Percentiles rank a stretch among this genome's conserved stretches.
Conservation (phyloP, 306 rosid species). For the Purshia tridentata region DNA sequence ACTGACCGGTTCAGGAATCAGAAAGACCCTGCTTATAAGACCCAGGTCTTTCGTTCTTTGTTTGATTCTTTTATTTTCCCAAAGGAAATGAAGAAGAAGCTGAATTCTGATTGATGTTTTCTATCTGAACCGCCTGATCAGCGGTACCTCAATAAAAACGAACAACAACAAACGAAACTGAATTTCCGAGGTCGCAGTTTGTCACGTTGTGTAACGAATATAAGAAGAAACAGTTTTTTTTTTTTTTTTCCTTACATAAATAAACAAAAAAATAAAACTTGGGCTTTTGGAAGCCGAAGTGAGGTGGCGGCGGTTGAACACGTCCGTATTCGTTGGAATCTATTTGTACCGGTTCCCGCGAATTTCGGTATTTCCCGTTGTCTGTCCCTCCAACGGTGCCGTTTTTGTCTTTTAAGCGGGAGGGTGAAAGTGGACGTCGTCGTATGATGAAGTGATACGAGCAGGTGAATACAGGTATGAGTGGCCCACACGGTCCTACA, state of each 20-base stretch:
- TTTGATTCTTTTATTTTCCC: too few species aligned
- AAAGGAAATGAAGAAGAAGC: too few species aligned
- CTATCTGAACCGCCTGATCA: background rate
- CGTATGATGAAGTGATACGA: too few species aligned
- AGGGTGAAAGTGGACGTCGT: too few species aligned
- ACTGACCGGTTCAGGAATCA: background rate
- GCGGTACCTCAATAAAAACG: background rate
- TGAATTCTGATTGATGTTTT: background rate
- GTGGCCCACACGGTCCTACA: too few species aligned
- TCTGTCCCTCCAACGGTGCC: too few species aligned
- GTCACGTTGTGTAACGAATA: constrained; percentile 20
- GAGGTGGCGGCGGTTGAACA: constrained; percentile 21
- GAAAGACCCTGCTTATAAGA: too few species aligned
- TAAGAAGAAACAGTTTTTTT: constrained; percentile 29
- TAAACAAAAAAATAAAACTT: background rate
- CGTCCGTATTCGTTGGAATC: constrained; percentile 24
- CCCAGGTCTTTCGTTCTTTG: too few species aligned
- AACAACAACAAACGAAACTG: constrained; percentile 16
- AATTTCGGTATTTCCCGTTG: constrained; percentile 14
- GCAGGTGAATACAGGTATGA: too few species aligned
- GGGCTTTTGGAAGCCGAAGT: background rate
- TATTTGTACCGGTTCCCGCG: constrained; percentile 32
- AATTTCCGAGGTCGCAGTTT: constrained; percentile 31
- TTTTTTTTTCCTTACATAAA: constrained; percentile 16
- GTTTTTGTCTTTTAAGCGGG: too few species aligned